These are phyloP conservation scores for Mucor circinelloides DNA, from an alignment of 371 early-diverging fungal species.

Conservation along the genomic window DNA sequence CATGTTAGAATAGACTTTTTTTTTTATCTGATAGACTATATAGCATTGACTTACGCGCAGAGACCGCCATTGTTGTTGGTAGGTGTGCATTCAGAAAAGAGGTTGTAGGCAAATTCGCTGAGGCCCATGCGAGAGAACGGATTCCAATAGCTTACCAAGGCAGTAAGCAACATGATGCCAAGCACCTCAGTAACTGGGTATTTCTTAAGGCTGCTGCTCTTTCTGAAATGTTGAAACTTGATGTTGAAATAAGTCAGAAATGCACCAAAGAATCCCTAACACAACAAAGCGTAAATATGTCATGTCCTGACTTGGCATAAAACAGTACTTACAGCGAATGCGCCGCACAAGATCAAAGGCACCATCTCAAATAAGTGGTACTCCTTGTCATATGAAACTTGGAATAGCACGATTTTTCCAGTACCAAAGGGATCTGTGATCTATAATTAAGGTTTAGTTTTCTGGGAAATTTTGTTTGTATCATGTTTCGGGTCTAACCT, in stretches of 20 bases:
- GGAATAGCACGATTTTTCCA: slow-evolving; percentile 90
- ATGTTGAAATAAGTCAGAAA: slow-evolving; percentile 74
- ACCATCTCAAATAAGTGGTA: slow-evolving; percentile 89
- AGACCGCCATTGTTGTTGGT: slow-evolving; percentile 63
- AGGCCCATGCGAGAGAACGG: slow-evolving; percentile 74
- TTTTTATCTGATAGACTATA: background rate
- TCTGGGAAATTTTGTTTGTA: background rate
- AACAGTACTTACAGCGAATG: slow-evolving; percentile 71
- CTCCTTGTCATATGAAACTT: slow-evolving; percentile 82
- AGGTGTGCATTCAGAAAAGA: slow-evolving; percentile 83
- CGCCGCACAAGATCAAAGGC: slow-evolving; percentile 80
- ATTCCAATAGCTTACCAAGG: slow-evolving; percentile 75
- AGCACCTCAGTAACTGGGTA: slow-evolving; percentile 75
- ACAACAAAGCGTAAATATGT: background rate
- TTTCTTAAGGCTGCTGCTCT: slow-evolving; percentile 48
- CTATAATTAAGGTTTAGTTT: slow-evolving; percentile 31
- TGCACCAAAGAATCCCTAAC: slow-evolving; percentile 87
- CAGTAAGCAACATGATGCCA: slow-evolving; percentile 71
- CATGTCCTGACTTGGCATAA: background rate
- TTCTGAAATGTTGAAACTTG: slow-evolving; percentile 66
- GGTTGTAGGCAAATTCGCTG: slow-evolving; percentile 73
- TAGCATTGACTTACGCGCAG: slow-evolving; percentile 54
- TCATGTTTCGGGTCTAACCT: slow-evolving; percentile 46
- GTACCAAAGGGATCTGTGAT: slow-evolving; percentile 88
- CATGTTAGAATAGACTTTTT: background rate